phyloP scores from a whole-genome alignment of 2,329 filamentous ascomycete genomes.

The Hymenoscyphus infarciens region DNA sequence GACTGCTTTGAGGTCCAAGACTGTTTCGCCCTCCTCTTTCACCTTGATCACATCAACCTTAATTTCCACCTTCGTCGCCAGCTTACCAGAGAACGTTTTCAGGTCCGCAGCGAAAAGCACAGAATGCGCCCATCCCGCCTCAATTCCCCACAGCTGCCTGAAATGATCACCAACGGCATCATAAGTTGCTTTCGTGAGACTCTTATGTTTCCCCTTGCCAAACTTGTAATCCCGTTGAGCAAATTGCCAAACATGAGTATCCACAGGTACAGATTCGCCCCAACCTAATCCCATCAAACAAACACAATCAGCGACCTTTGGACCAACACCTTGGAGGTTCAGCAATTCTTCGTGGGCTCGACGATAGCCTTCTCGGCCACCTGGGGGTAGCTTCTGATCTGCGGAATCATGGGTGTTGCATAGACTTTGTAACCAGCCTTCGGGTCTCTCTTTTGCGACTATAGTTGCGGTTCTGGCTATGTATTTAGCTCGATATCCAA shows the following conservation, averaged over 20 bases:
- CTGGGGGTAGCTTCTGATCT: constrained; percentile 45
- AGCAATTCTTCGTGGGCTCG: constrained; percentile 78
- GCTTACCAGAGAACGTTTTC: constrained; percentile 70
- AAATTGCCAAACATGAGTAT: constrained; percentile 99
- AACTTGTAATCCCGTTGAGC: constrained; percentile 95
- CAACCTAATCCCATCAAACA: constrained; percentile 95
- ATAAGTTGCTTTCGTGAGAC: constrained; percentile 83
- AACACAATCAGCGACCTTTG: constrained; percentile 96
- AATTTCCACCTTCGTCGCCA: constrained; percentile 44
- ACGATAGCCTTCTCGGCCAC: constrained; percentile 60
- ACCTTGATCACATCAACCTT: constrained; percentile 42
- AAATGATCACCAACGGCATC: constrained; percentile 90
- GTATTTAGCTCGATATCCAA: constrained; percentile 93
- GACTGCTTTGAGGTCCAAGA: constrained; percentile 22
- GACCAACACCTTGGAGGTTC: constrained; percentile 80
- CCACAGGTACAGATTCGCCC: constrained; percentile 91
- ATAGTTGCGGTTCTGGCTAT: constrained; percentile 80
- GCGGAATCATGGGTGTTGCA: constrained; percentile 72
- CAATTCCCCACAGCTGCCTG: constrained; percentile 80
- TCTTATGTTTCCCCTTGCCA: constrained; percentile 75
- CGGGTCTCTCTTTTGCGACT: constrained; percentile 62
- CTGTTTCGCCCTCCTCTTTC: constrained; percentile 31
- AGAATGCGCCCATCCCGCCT: constrained; percentile 96
- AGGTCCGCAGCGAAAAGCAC: constrained; percentile 94
- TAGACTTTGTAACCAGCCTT: constrained; percentile 72